phyloP scores from a whole-genome alignment of 495 filamentous ascomycete genomes.

The Oleoguttula mirabilis region DNA sequence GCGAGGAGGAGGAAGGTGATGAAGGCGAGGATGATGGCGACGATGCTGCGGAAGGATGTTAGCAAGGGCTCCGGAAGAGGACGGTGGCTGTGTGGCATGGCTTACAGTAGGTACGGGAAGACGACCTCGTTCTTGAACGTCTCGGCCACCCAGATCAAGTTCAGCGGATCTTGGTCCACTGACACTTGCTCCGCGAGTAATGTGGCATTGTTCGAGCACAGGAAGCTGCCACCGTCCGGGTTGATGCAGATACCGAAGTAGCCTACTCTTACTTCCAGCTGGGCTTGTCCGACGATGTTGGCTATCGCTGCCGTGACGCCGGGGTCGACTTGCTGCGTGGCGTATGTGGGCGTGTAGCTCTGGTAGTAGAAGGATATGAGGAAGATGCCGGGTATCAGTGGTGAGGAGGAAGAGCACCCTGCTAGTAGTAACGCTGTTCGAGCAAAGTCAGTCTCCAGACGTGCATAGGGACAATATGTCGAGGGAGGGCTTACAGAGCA shows the following conservation, averaged over 20 bases:
- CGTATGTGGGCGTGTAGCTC: constrained; percentile 50
- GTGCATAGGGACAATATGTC: too few relatives aligned
- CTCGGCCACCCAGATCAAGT: constrained; percentile 66
- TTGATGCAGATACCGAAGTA: constrained; percentile 71
- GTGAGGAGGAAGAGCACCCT: constrained; percentile 66
- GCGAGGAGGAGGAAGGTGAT: constrained; percentile 62
- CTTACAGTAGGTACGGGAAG: constrained; percentile 64
- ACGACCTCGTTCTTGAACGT: constrained; percentile 76
- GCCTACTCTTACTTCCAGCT: constrained; percentile 57
- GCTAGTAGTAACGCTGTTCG: constrained; percentile 59
- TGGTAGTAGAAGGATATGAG: constrained; percentile 66
- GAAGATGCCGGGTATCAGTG: constrained; percentile 67
- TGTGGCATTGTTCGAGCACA: constrained; percentile 69
- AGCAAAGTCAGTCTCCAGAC: too few relatives aligned
- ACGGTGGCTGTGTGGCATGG: too few relatives aligned
- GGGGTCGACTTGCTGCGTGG: constrained; percentile 71
- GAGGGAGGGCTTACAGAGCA: constrained; percentile 73
- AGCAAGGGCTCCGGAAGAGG: background rate
- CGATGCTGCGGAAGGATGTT: constrained; percentile 41
- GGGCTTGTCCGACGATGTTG: constrained; percentile 57
- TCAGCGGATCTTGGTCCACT: constrained; percentile 64
- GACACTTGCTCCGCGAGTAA: constrained; percentile 55
- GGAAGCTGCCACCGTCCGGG: constrained; percentile 55
- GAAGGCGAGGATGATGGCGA: constrained; percentile 71
- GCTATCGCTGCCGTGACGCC: constrained; percentile 62